Conservation (phyloP, 306 rosid genomes). For the Lupinus albus region DNA sequence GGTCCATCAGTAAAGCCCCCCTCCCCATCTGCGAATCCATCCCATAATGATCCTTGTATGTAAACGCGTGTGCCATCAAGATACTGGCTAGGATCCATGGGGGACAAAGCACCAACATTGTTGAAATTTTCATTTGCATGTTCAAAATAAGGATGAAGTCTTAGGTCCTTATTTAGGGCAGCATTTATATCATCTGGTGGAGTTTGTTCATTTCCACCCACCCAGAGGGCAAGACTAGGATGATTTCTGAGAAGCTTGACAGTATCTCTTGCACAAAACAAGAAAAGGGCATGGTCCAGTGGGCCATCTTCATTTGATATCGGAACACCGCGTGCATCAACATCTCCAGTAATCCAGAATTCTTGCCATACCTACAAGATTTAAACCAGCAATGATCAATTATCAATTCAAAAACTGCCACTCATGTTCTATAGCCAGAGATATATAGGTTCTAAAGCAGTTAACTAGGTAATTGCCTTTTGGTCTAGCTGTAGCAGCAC, state of each 20-base stretch:
- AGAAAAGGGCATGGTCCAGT: slow-evolving; percentile 84
- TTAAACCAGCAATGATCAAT: slow-evolving; percentile 35
- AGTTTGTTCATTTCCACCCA: slow-evolving; percentile 95
- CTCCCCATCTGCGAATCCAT: slow-evolving; percentile 88
- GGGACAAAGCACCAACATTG: slow-evolving; percentile 35
- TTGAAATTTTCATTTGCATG: slow-evolving; percentile 43
- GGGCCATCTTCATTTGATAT: slow-evolving; percentile 86
- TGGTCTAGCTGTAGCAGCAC: slow-evolving; percentile 4
- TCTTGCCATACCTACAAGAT: slow-evolving; percentile 91
- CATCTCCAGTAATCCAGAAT: slow-evolving; percentile 97
- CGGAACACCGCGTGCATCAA: slow-evolving; percentile 84
- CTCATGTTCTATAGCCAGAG: slow-evolving; percentile 8
- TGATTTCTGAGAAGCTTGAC: slow-evolving; percentile 91
- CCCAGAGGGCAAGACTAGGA: slow-evolving; percentile 98
- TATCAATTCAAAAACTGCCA: slow-evolving; percentile 27
- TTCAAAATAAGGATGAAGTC: slow-evolving; percentile 74
- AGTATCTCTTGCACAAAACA: slow-evolving; percentile 88
- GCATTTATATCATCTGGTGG: slow-evolving; percentile 80
- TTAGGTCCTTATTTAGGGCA: slow-evolving; percentile 71
- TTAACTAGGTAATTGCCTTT: background rate
- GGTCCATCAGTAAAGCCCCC: slow-evolving; percentile 90
- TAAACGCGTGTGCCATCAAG: slow-evolving; percentile 91
- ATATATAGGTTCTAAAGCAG: background rate
- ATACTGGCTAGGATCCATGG: slow-evolving; percentile 80
- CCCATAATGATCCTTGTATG: slow-evolving; percentile 87